These are phyloP conservation scores for Trametes meyenii DNA, from an alignment of 768 basidiomycete species.

Conservation along the genomic window DNA sequence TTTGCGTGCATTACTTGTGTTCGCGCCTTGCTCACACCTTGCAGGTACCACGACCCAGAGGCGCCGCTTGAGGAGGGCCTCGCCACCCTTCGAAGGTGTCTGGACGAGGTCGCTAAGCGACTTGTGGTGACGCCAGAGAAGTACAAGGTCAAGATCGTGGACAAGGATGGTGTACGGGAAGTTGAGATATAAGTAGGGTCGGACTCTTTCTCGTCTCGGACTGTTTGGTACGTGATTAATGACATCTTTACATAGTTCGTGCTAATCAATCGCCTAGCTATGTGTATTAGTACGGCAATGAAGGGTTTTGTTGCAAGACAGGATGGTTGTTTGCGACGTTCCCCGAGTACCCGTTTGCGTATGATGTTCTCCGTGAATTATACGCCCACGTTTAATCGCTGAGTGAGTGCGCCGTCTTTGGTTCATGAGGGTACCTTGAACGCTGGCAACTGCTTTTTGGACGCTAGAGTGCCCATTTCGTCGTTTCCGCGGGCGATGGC, in stretches of 20 bases:
- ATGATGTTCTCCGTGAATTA: no score
- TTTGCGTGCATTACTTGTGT: neutral
- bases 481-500: no score
- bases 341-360: no score
- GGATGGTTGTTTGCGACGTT: no score
- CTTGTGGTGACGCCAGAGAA: slow-evolving; percentile 76
- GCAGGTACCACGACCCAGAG: slow-evolving; percentile 89
- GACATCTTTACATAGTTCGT: neutral
- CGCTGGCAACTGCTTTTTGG: no score
- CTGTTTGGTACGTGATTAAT: slow-evolving; percentile 1
- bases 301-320: neutral
- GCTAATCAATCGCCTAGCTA: neutral
- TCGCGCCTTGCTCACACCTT: slow-evolving; percentile 11
- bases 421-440: no score
- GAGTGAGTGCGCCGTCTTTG: no score
- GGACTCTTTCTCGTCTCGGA: neutral
- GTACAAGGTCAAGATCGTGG: slow-evolving; percentile 90
- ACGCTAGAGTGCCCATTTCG: no score
- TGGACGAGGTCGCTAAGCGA: slow-evolving; percentile 85
- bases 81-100: slow-evolving; percentile 80
- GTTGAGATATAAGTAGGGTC: slow-evolving; percentile 58
- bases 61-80: slow-evolving; percentile 86
- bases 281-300: slow-evolving; percentile 8
- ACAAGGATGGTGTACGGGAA: slow-evolving; percentile 87
- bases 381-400: no score